Evolutionary conservation across 2,329 filamentous ascomycete species (phyloP), one percentile per base, ranked within the genome.

Genomic region (Emmonsiellopsis sp.): DNA sequence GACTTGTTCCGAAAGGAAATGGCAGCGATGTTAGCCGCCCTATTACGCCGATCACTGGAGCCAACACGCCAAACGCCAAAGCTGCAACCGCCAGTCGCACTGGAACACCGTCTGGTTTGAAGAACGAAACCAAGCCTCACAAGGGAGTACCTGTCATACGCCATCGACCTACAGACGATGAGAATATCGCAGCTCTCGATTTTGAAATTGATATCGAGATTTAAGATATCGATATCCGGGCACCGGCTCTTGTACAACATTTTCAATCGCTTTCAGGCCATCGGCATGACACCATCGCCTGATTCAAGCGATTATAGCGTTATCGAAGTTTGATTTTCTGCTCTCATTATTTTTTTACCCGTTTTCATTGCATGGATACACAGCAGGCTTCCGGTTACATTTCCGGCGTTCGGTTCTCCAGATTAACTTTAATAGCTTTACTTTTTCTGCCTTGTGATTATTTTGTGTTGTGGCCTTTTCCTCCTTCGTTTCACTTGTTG

Each of bases 191-290:
- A 1, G 80, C 84, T 31, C 75, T 97, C 74, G 93, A 97, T 67
- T 73, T 97, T 62, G 92, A 89, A 32, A 89, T 97, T 66, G 92
- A 97, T 61, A 84, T 95, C 62, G 90, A 95, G 60, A 88, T 95
- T 61, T 88, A 42, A 7, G 40, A 8, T 8, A 17, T 13, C 17
- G 9, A 10, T 39, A 39, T 10, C 13, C 36, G 9, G 13, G 9
- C 13, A 39, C 6, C 36, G 36, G 36, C 36, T 39, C 36, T 39
- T 39, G 36, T 47, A 34, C 45, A 34, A 9, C n/a, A 36, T n/a
- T 14, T n/a, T 9, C 5, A 4, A 5, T 27, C 21, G 21, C 21
- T 27, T 27, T 27, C 21, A 27, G 21, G 5, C 21, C 21, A 27
- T 27, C 21, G 21, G 3, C 21, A 27, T 27, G 21, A 27, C 21